A percentile compares a stretch with the other conserved stretches of the same genome.
phyloP scores from a whole-genome alignment of 192 early-diverging fungal species.

The Pilaira anomala region DNA sequence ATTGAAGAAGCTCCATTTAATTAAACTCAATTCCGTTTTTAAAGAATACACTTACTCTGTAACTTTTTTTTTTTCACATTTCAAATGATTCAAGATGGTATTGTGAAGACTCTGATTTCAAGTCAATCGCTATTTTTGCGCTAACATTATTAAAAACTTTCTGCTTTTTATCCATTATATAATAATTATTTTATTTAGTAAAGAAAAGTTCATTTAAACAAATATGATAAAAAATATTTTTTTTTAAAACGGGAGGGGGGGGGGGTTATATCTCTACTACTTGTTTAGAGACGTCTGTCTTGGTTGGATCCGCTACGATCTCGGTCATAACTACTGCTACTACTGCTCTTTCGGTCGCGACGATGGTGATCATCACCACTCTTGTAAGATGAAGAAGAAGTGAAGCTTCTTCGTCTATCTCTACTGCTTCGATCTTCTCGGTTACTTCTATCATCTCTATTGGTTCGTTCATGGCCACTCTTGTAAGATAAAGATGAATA shows the following conservation, averaged over 20 bases:
- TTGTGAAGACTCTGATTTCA: slow-evolving; percentile 18
- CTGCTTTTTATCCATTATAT: neutral
- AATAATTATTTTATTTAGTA: no score
- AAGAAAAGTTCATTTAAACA: no score
- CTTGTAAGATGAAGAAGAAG: slow-evolving; percentile 34
- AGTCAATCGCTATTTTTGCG: slow-evolving; percentile 13
- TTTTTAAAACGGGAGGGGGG: no score
- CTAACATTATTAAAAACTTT: slow-evolving; percentile 3
- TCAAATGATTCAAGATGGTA: slow-evolving; percentile 16
- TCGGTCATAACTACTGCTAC: neutral
- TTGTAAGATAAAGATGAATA: no score
- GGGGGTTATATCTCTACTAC: no score
- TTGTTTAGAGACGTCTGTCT: no score
- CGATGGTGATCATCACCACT: slow-evolving; percentile 31
- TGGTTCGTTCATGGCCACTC: no score
- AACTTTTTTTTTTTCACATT: neutral
- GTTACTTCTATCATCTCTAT: neutral
- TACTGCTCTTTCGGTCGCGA: slow-evolving; percentile 30
- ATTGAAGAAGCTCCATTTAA: no score
- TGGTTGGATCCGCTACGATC: no score
- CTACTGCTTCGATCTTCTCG: neutral
- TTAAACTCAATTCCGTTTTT: no score
- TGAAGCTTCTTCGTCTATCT: slow-evolving; percentile 18
- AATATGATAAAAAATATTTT: no score
- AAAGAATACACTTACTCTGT: no score